A percentile compares a stretch with the other conserved stretches of the same genome.
Evolutionary conservation across 2,329 filamentous ascomycete species (phyloP).

Genomic region (Colletotrichum australisinense): DNA sequence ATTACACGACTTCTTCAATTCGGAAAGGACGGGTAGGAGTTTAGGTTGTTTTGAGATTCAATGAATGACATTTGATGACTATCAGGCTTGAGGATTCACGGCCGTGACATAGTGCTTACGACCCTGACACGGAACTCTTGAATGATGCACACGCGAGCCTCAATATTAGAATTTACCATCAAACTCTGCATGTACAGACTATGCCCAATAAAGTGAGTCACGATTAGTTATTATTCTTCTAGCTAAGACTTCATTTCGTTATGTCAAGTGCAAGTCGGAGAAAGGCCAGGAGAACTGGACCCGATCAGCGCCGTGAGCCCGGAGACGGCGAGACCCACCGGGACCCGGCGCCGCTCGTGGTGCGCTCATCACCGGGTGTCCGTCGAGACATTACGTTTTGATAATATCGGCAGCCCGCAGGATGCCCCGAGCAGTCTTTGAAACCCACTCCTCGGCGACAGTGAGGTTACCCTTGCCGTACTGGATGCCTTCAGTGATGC

Average conservation of each 20-base stretch:
- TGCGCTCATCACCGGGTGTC: background rate
- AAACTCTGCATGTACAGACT: no score
- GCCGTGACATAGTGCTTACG: background rate
- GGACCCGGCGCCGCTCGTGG: no score
- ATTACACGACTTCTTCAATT: background rate
- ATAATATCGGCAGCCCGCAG: conserved; percentile 48
- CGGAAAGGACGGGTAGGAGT: background rate
- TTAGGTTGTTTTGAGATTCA: background rate
- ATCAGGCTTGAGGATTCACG: background rate
- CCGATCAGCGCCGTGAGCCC: background rate
- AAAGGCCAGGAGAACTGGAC: background rate
- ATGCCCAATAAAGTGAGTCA: background rate
- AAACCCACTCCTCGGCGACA: conserved; percentile 48
- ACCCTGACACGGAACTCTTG: background rate
- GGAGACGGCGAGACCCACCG: background rate
- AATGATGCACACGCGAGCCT: no score
- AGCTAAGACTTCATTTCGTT: no score
- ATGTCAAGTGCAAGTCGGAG: no score
- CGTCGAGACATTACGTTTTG: conserved; percentile 38
- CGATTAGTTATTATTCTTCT: background rate
- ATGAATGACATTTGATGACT: background rate
- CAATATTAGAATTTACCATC: background rate
- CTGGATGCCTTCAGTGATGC: conserved; percentile 75
- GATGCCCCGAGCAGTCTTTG: conserved; percentile 48
- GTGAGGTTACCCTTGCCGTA: conserved; percentile 56